Evolutionary conservation across 768 basidiomycete species (phyloP), one percentile per base, ranked within the genome.

Genomic region (Mycena epipterygia): DNA sequence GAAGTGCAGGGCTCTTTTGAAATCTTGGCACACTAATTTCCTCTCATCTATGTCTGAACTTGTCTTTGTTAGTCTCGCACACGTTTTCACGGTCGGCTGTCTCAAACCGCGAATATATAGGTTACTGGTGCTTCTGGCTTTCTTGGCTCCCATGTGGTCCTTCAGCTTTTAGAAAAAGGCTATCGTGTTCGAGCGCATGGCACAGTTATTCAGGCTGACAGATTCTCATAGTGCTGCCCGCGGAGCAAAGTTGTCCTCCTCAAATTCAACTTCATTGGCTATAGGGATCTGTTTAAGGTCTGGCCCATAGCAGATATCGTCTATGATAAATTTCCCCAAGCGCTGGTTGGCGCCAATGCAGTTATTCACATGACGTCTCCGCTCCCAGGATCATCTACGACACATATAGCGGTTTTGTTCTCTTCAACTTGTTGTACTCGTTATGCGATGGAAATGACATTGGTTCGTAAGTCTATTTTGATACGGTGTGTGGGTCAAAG

Each of bases 301-400:
- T 67, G 76, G 30, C 57, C 70, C 51, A 68, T 79, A 33, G 57
- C 67, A 32, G 78, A 80, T 48, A 68, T 80, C 35, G 73, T 74
- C 16, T 61, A 64, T 2, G 76, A 64, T 30, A 67, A 76, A 37
- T 87, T 88, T 72, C 82, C 85, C 55, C 84, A 86, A 30, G 84
- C 83, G 7, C 82, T 88, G 59, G 81, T 84, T 75, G 85, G 83
- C 5, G 84, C 87, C 12, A 80, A 86, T 51, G 87, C 80, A 9
- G 79, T 89, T 46, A 76, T 80, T n/a, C 85, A 86, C 68, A 79
- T 78, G 16, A 84, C 83, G 11, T 81, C 80, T 29, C 78, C 78
- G 27, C 67, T 79, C 7, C 76, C 78, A 39, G 74, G 75, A n/a
- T n/a, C n/a, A n/a, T n/a, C n/a, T n/a, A n/a, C n/a, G n/a, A n/a